phyloP scores from a whole-genome alignment of 2,329 filamentous ascomycete genomes.

The Penicillium psychrosexuale region DNA sequence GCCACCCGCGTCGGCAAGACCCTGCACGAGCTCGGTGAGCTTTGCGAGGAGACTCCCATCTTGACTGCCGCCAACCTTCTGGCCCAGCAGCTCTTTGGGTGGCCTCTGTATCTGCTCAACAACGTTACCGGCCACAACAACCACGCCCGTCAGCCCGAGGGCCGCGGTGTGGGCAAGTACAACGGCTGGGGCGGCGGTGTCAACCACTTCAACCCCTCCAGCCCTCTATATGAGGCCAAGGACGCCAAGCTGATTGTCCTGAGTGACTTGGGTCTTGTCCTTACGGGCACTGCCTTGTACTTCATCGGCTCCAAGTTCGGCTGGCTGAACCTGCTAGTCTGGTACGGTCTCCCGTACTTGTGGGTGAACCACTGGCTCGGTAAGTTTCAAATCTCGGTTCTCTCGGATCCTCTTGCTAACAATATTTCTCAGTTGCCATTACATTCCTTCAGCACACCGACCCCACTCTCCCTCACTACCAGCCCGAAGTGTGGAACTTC shows the following conservation, averaged over 20 bases:
- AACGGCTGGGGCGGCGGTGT: conserved; percentile 79
- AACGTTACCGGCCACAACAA: conserved; percentile 97
- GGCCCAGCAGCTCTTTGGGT: conserved; percentile 83
- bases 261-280: conserved; percentile 75
- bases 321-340: conserved; percentile 81
- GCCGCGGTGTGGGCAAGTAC: conserved; percentile 85
- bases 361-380: conserved; percentile 99
- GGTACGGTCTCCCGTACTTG: conserved; percentile 92
- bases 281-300: conserved; percentile 62
- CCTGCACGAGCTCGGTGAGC: conserved; percentile 77
- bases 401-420: conserved; percentile 4
- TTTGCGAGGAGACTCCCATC: conserved; percentile 92
- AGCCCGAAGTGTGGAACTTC: conserved; percentile 82
- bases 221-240: conserved; percentile 86
- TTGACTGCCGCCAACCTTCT: conserved; percentile 71
- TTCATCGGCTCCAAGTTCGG: conserved; percentile 74
- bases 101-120: conserved; percentile 84
- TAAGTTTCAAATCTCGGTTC: conserved; percentile 52
- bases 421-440: conserved; percentile 68
- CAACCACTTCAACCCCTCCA: conserved; percentile 89
- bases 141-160: conserved; percentile 87
- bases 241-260: conserved; percentile 83
- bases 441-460: conserved; percentile 98
- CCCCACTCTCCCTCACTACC: conserved; percentile 89
- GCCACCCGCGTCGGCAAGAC: conserved; percentile 71